Evolutionary conservation across 139 green algal genomes (phyloP).

Genomic region (Zygnema circumcarinatum): DNA sequence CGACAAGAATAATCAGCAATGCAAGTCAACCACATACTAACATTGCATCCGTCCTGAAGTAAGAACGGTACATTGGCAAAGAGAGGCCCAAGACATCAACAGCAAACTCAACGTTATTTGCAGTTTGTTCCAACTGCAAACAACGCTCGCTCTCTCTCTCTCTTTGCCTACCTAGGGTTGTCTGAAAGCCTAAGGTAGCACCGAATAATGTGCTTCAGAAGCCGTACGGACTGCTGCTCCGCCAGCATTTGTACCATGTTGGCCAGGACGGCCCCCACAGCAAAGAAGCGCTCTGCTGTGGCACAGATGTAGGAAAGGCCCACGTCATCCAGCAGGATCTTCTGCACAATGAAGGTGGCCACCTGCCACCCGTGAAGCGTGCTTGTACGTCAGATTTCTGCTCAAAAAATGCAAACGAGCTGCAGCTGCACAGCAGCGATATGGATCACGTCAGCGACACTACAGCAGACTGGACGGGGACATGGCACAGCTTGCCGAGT

Average conservation of each 20-base stretch:
- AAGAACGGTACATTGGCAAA: not conserved
- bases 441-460: too few species aligned
- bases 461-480: too few species aligned
- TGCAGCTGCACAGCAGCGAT: not conserved
- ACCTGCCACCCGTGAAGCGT: too few species aligned
- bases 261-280: constrained; percentile 88
- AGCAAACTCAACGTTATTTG: not conserved
- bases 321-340: constrained; percentile 95
- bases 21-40: not conserved
- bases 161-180: constrained; percentile 72
- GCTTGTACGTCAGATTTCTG: too few species aligned
- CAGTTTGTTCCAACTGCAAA: constrained; percentile 4
- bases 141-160: too few species aligned
- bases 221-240: constrained; percentile 87
- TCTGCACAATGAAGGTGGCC: constrained; percentile 99
- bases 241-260: constrained; percentile 78
- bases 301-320: constrained; percentile 97
- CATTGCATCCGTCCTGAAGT: not conserved
- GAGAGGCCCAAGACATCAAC: constrained; percentile 17
- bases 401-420: not conserved
- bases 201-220: constrained; percentile 99
- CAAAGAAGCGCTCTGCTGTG: constrained; percentile 98
- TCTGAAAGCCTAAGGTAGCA: constrained; percentile 96
- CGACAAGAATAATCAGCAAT: not conserved
- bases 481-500: too few species aligned